Base-by-base conservation (phyloP, 163 green algal genomes). In the Prototheca stagnorum region DNA sequence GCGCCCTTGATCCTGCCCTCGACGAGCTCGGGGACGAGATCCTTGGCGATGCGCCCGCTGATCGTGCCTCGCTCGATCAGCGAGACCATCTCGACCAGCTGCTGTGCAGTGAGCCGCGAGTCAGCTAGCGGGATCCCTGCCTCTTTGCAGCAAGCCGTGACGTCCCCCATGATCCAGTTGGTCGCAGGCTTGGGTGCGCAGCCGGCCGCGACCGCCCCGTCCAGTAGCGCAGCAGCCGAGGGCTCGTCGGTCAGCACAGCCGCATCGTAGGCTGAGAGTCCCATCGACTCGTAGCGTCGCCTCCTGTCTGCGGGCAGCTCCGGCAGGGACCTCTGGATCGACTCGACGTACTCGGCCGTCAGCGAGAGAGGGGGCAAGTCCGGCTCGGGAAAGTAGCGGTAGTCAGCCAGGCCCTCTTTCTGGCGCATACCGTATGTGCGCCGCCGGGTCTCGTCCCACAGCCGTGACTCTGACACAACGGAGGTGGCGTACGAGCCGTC, bases 151-250 rank as follows among this genome's bases (percentile, higher is more conserved):
- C 74, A 66, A 1, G 74, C 80, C 67, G 80, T 82, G 42, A 98
- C 66, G 67, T 98, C 88, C 5, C 85, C 84, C 64, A 91, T 81
- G 26, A 98, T 75, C 89, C 89, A 98, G 72, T 98, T 95, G 34
- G 85, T 74, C 7, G 78, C 79, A 20, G 63, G 64, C 68, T 94
- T 94, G 17, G 79, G 36, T 4, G 70, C 39, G 19, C 74, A 73
- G 2, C 79, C 80, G 12, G 63, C 67, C 2, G 51, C 65, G 53
- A 95, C 49, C n/a, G 79, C 72, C 2, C 61, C 71, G 41, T 93
- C 78, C 66, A 88, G 92, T 52, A 85, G 88, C 5, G 50, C 27
- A 0, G 70, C 68, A 7, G 73, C 75, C 5, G 60, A 61, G 21
- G 70, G 41, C 36, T 96, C 86, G 39, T 97, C 85, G 20, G 72